Conservation (phyloP, 192 early-diverging fungal genomes). For the Chytriomyces sp. region DNA sequence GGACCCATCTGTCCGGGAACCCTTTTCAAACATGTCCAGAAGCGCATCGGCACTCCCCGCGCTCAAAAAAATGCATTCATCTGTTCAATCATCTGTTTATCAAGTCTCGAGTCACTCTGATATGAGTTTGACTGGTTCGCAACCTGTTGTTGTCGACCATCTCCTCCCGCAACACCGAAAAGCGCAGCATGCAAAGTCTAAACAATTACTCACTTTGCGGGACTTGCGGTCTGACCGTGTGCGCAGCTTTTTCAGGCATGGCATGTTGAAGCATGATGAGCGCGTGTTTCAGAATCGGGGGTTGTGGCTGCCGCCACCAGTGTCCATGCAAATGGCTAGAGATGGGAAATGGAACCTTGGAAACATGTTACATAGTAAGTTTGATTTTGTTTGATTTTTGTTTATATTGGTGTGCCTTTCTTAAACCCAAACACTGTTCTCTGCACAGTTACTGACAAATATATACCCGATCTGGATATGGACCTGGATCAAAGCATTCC, state of each 20-base stretch:
- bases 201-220: background rate
- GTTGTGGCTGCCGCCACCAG: conserved; percentile 10
- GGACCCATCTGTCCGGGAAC: background rate
- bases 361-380: conserved; percentile 30
- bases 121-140: background rate
- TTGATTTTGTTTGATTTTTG: background rate
- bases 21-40: background rate
- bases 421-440: background rate
- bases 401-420: background rate
- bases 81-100: too few relatives aligned
- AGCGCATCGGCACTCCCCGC: background rate
- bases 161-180: conserved; percentile 22
- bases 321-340: background rate
- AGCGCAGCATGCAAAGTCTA: conserved; percentile 5
- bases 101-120: background rate
- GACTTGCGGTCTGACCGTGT: conserved; percentile 8
- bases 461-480: conserved; percentile 24
- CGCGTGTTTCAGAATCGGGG: conserved; percentile 29
- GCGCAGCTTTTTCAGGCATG: conserved; percentile 23
- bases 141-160: background rate
- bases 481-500: conserved; percentile 25
- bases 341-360: conserved; percentile 31
- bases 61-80: background rate
- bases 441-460: conserved; percentile 28
- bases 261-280: conserved; percentile 19